Evolutionary conservation across 371 early-diverging fungal genomes (phyloP).

Genomic region (Batrachochytrium dendrobatidis): DNA sequence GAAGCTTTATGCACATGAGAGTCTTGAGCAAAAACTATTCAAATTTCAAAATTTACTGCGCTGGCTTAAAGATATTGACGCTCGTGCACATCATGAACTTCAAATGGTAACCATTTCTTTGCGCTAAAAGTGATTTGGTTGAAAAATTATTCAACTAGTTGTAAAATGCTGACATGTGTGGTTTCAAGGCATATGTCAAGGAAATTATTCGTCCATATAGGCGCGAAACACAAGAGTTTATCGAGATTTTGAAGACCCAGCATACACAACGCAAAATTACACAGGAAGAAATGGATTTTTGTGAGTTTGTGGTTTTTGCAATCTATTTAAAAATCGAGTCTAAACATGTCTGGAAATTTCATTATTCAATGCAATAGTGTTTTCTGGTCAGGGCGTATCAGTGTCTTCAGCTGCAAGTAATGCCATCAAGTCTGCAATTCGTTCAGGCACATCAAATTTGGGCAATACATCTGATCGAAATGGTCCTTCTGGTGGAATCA

Average conservation of each 20-base stretch:
- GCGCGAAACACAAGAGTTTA: constrained; percentile 54
- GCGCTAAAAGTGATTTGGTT: too few species aligned
- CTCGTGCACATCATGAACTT: constrained; percentile 75
- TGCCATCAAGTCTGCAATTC: constrained; percentile 34
- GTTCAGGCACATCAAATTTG: constrained; percentile 4
- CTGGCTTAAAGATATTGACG: constrained; percentile 91
- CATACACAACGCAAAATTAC: constrained; percentile 22
- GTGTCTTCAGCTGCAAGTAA: constrained; percentile 35
- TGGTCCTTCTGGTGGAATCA: constrained; percentile 2
- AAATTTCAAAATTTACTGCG: constrained; percentile 75
- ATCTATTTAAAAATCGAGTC: not conserved
- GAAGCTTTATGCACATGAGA: constrained; percentile 56
- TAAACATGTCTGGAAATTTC: too few species aligned
- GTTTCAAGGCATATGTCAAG: constrained; percentile 54
- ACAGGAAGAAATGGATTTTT: constrained; percentile 25
- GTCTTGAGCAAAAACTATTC: constrained; percentile 64
- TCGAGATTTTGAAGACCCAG: constrained; percentile 37
- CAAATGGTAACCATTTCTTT: constrained; percentile 51
- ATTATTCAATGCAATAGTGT: too few species aligned
- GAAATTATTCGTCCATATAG: constrained; percentile 52
- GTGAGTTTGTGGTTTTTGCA: constrained; percentile 13
- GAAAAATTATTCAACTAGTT: too few species aligned
- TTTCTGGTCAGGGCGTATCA: constrained; percentile 20
- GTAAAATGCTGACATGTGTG: too few species aligned
- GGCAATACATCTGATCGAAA: not conserved